Evolutionary conservation across 306 rosid species (phyloP).

Genomic region (Albizia julibrissin): DNA sequence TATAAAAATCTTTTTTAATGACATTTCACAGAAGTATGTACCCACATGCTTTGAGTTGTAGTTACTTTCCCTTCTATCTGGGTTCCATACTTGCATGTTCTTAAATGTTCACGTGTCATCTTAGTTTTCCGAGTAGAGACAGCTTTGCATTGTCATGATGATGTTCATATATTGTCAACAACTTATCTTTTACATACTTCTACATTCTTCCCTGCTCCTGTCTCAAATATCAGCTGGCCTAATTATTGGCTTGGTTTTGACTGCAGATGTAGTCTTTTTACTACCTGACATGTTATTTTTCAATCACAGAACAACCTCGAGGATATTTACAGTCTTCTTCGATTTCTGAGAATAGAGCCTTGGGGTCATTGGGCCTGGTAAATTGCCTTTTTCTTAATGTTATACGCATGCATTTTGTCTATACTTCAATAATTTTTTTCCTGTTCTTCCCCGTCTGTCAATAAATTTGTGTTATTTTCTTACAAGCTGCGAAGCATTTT

Average conservation of each 20-base stretch:
- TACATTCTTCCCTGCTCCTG: conserved; percentile 4
- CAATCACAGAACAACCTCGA: conserved; percentile 77
- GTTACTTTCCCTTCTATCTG: conserved; percentile 1
- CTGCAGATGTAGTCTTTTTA: conserved; percentile 29
- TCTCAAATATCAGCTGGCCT: conserved; percentile 20
- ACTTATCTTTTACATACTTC: conserved; percentile 7
- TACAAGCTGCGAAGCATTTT: not conserved
- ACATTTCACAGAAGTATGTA: conserved; percentile 2
- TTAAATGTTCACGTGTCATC: conserved; percentile 3
- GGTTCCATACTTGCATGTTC: not conserved
- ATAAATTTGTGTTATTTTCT: not conserved
- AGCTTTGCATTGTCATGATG: not conserved
- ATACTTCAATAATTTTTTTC: conserved; percentile 15
- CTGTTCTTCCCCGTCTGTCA: conserved; percentile 13
- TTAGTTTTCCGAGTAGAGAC: not conserved
- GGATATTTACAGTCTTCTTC: conserved; percentile 93
- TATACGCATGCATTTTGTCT: conserved; percentile 8
- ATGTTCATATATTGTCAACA: conserved; percentile 17
- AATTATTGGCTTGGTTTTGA: conserved; percentile 19
- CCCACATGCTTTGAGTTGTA: conserved; percentile 11
- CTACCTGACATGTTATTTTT: conserved; percentile 45
- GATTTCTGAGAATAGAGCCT: conserved; percentile 92
- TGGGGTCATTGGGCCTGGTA: conserved; percentile 99
- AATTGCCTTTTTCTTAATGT: conserved; percentile 27
- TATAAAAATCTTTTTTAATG: not conserved